Percentiles rank a stretch among this genome's conserved stretches.
phyloP scores from a whole-genome alignment of 106 monocot species.

The Xerophyta viscosa region DNA sequence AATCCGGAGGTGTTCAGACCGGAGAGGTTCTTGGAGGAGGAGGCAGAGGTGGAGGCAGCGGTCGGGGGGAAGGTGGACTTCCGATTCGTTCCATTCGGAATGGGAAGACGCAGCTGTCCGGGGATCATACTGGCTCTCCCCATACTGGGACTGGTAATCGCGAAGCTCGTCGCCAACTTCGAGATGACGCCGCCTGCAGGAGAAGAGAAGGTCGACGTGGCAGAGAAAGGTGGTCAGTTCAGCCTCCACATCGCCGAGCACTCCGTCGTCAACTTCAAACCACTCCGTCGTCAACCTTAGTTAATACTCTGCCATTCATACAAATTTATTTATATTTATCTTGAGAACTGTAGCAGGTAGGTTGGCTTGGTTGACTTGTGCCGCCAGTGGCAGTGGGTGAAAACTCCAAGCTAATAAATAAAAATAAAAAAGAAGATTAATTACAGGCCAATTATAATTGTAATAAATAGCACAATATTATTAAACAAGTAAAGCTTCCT shows the following conservation, averaged over 20 bases:
- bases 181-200: slow-evolving; percentile 59
- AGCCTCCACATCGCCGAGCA: slow-evolving; percentile 60
- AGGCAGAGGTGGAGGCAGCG: slow-evolving; percentile 23
- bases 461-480: no score
- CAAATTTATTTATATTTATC: no score
- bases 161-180: slow-evolving; percentile 41
- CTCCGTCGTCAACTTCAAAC: slow-evolving; percentile 35
- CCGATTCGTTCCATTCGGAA: slow-evolving; percentile 41
- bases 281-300: neutral
- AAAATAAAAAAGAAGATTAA: no score
- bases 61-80: slow-evolving; percentile 44
- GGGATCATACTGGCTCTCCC: slow-evolving; percentile 50
- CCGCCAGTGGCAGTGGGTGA: no score
- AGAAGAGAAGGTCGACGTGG: slow-evolving; percentile 42
- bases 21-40: slow-evolving; percentile 54
- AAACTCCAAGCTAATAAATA: no score
- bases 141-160: slow-evolving; percentile 36
- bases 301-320: no score
- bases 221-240: slow-evolving; percentile 74
- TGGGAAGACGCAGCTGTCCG: slow-evolving; percentile 36
- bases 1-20: slow-evolving; percentile 52
- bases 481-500: no score
- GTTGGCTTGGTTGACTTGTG: no score
- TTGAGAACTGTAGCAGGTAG: no score
- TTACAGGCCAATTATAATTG: no score